Base-by-base conservation (phyloP, 306 rosid genomes). In the Castanea mollissima region DNA sequence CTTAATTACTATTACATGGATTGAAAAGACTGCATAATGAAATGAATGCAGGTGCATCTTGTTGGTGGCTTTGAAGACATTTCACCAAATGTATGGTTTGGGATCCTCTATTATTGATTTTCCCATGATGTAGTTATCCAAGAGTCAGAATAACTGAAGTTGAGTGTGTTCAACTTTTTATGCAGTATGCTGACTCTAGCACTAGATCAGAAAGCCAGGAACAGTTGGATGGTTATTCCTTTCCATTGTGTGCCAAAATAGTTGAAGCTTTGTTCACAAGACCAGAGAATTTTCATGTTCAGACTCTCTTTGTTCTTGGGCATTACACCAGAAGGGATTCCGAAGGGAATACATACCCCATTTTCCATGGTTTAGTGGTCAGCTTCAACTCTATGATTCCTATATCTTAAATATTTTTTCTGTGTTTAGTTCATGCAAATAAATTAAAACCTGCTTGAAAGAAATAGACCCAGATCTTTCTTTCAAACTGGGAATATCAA, bases 51-150 rank as follows among this genome's bases (percentile, higher is more conserved):
- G 21, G 21, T 21, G 21, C 21, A 21, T 21, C 21, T 21, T 21
- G 71, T 94, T 51, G 98, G 98, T 55, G 92, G 94, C 51, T 94
- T 86, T 81, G 94, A 94, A 91, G 97, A 94, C 3, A 4, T 31
- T 73, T 70, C 87, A 21, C 87, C 72, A 56, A 83, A 87, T 60
- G 97, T 94, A 77, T 79, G 87, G 87, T 79, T 81, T 83, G 44
- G 79, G 77, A 76, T 76, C 83, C 80, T 82, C 84, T 82, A 65
- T 87, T 75, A 55, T 70, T 88, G 76, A 78, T 82, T 87, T 86
- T 76, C 86, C 83, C 71, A 78, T 38, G 20, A 64, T 81, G 55
- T 78, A 81, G 80, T 83, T 90, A 13, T 81, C 69, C 31, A 78
- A 44, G 76, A 80, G 76, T 55, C 79, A 79, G 74, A 84, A 68